These are phyloP conservation scores for Aphelidium insulamus DNA, from an alignment of 371 early-diverging fungal genomes.

Conservation along the genomic window DNA sequence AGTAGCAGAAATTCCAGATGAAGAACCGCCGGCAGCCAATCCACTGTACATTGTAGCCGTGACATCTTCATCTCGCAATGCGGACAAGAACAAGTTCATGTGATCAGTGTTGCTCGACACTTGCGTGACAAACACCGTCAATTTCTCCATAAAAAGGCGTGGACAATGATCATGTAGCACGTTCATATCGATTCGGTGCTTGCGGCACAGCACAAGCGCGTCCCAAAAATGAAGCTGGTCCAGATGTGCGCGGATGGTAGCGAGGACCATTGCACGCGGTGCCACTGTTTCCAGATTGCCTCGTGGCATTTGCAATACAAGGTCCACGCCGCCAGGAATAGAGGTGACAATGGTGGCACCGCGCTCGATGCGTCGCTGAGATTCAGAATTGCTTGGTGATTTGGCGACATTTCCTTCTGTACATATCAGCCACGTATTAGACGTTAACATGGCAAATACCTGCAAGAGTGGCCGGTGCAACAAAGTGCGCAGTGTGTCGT, in stretches of 20 bases:
- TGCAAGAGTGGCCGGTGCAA: constrained; percentile 18
- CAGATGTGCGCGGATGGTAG: constrained; percentile 43
- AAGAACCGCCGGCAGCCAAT: constrained; percentile 1
- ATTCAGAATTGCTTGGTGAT: constrained; percentile 29
- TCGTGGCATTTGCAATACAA: constrained; percentile 87
- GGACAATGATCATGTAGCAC: constrained; percentile 58
- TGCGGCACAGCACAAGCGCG: constrained; percentile 67
- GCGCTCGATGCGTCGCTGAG: constrained; percentile 63
- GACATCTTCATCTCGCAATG: constrained; percentile 41
- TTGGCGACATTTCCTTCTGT: constrained; percentile 3
- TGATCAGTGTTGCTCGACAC: constrained; percentile 60
- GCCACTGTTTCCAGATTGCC: constrained; percentile 90
- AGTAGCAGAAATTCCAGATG: constrained; percentile 1
- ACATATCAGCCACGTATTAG: background rate
- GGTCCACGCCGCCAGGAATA: constrained; percentile 33
- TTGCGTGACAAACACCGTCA: constrained; percentile 43
- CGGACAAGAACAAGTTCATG: constrained; percentile 71
- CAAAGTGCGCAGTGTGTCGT: constrained; percentile 53
- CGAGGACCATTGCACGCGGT: constrained; percentile 75
- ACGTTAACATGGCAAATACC: background rate
- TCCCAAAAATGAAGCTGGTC: constrained; percentile 41
- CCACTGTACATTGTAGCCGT: constrained; percentile 32
- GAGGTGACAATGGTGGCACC: constrained; percentile 66
- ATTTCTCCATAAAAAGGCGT: constrained; percentile 33
- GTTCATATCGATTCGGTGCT: constrained; percentile 81